These are phyloP conservation scores for Poronia punctata DNA, from an alignment of 495 filamentous ascomycete genomes.

Conservation along the genomic window DNA sequence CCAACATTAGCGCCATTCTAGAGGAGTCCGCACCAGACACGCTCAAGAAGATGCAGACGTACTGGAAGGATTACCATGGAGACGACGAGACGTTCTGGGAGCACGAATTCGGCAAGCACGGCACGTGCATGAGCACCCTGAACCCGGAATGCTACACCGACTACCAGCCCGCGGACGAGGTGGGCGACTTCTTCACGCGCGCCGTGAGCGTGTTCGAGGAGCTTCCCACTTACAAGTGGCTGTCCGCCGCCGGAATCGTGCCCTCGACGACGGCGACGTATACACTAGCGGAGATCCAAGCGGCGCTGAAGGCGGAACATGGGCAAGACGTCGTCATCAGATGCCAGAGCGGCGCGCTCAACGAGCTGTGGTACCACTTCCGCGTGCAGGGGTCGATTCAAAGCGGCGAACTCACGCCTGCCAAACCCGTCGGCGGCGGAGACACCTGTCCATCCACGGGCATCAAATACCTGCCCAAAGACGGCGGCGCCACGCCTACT, in stretches of 20 bases:
- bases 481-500: conserved; percentile 6
- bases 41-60: conserved; percentile 61
- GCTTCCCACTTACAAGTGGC: conserved; percentile 43
- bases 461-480: conserved; percentile 27
- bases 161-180: conserved; percentile 51
- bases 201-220: conserved; percentile 52
- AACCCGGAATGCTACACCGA: conserved; percentile 59
- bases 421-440: conserved; percentile 15
- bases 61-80: conserved; percentile 54
- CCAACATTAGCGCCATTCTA: conserved; percentile 50
- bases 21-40: conserved; percentile 10
- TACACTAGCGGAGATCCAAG: conserved; percentile 51
- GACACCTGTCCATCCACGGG: conserved; percentile 20
- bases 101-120: conserved; percentile 82
- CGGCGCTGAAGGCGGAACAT: conserved; percentile 45
- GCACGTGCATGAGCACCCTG: conserved; percentile 59
- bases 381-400: conserved; percentile 65
- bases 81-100: conserved; percentile 63
- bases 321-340: conserved; percentile 57
- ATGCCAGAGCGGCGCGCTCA: conserved; percentile 51
- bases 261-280: conserved; percentile 57
- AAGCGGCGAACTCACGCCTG: conserved; percentile 58
- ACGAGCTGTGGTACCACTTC: conserved; percentile 76
- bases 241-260: conserved; percentile 56
- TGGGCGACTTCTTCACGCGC: conserved; percentile 48